Conservation (phyloP, 1,139 yeast genomes). For the Debaryomyces coudertii region DNA sequence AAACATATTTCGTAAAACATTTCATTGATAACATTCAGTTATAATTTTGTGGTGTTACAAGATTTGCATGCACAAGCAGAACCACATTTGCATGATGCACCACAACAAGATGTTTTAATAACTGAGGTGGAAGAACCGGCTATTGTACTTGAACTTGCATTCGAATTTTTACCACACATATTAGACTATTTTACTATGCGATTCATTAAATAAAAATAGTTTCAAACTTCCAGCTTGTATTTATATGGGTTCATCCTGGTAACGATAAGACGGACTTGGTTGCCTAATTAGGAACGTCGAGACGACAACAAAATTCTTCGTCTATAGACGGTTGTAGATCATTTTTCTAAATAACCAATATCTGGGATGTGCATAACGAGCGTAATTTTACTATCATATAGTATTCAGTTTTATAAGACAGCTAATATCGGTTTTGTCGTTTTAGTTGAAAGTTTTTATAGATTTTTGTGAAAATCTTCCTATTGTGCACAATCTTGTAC, state of each 20-base stretch:
- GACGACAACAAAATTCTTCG: not conserved
- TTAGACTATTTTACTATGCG: not conserved
- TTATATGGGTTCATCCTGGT: not conserved
- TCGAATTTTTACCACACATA: conserved; percentile 25
- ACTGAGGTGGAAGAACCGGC: conserved; percentile 18
- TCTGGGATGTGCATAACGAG: not conserved
- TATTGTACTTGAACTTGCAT: conserved; percentile 15
- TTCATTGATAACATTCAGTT: too few relatives aligned
- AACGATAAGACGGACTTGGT: conserved; percentile 1
- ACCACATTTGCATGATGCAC: conserved; percentile 43
- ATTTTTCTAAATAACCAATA: not conserved
- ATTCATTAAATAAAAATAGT: not conserved
- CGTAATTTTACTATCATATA: too few relatives aligned
- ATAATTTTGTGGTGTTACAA: conserved; percentile 47
- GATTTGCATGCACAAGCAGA: conserved; percentile 39
- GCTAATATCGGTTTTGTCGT: too few relatives aligned
- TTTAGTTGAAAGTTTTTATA: too few relatives aligned
- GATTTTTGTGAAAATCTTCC: too few relatives aligned
- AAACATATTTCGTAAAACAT: too few relatives aligned
- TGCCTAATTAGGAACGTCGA: conserved; percentile 8
- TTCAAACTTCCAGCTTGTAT: not conserved
- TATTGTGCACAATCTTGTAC: too few relatives aligned
- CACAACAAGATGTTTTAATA: conserved; percentile 26
- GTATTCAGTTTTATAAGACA: too few relatives aligned
- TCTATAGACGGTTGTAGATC: not conserved